Conservation (phyloP, 108 stramenopile genomes). For the Bacterosira constricta region DNA sequence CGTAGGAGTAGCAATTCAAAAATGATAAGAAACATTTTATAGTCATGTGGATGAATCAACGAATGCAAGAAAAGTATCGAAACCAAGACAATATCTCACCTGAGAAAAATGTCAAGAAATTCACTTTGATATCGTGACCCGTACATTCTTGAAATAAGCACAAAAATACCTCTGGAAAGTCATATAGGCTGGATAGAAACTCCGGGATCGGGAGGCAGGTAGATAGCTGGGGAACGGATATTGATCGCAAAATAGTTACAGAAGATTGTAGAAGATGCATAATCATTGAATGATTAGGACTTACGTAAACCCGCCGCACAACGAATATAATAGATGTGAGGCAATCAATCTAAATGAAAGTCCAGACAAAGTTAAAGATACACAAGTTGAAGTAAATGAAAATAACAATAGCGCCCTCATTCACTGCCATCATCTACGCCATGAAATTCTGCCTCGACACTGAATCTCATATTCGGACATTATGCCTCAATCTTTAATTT, state of each 20-base stretch:
- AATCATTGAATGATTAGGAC: background rate
- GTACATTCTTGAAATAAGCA: conserved; percentile 26
- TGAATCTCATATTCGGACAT: too few relatives aligned
- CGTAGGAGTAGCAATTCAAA: background rate
- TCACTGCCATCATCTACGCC: too few relatives aligned
- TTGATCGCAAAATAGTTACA: background rate
- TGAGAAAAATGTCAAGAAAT: conserved; percentile 49
- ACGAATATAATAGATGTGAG: conserved; percentile 23
- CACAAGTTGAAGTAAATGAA: too few relatives aligned
- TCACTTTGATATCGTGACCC: background rate
- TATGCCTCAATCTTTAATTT: too few relatives aligned
- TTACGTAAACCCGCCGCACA: conserved; percentile 50
- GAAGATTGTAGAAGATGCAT: background rate
- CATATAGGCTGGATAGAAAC: conserved; percentile 29
- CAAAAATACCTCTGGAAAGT: conserved; percentile 49
- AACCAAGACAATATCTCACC: background rate
- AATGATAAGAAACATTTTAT: background rate
- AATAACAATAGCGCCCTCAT: too few relatives aligned
- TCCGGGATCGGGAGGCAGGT: conserved; percentile 44
- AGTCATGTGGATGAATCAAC: too few relatives aligned
- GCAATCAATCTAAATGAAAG: conserved; percentile 34
- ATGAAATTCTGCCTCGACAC: too few relatives aligned
- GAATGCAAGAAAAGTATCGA: too few relatives aligned
- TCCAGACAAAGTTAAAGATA: too few relatives aligned
- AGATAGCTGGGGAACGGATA: background rate